These are phyloP conservation scores for Clarireedia homoeocarpa DNA, from an alignment of 2,329 filamentous ascomycete genomes.

Conservation along the genomic window DNA sequence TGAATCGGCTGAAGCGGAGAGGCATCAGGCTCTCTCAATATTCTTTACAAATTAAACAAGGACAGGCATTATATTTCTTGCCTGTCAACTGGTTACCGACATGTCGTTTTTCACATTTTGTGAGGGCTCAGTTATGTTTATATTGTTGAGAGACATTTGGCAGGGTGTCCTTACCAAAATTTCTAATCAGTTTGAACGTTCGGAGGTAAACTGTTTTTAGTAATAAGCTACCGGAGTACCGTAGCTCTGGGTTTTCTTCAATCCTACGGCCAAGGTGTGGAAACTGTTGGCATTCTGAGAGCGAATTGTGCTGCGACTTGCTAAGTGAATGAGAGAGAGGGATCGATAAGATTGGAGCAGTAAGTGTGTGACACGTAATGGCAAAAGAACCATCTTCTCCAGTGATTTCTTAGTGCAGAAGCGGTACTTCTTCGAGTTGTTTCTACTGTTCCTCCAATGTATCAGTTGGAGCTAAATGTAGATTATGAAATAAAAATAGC, in stretches of 20 bases:
- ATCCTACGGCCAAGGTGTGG: neutral
- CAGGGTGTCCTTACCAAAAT: neutral
- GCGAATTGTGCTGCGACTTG: neutral
- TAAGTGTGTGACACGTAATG: too few relatives aligned
- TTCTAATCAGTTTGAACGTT: neutral
- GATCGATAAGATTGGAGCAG: too few relatives aligned
- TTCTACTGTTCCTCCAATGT: too few relatives aligned
- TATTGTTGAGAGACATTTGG: neutral
- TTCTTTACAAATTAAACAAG: neutral
- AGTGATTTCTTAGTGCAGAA: neutral
- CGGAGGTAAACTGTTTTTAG: conserved; percentile 2
- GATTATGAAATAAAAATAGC: too few relatives aligned
- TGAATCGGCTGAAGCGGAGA: conserved; percentile 6
- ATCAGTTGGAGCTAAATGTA: too few relatives aligned
- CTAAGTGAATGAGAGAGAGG: neutral
- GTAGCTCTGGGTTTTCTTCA: conserved; percentile 1
- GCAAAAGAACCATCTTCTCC: too few relatives aligned
- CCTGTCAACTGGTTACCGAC: neutral
- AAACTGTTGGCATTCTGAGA: neutral
- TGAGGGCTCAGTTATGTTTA: neutral
- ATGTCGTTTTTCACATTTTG: neutral
- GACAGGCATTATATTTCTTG: conserved; percentile 8
- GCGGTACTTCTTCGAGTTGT: neutral
- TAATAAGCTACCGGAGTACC: neutral
- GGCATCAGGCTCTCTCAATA: neutral